Conservation (phyloP, 805 yeast genomes). For the Nakazawaea holstii region DNA sequence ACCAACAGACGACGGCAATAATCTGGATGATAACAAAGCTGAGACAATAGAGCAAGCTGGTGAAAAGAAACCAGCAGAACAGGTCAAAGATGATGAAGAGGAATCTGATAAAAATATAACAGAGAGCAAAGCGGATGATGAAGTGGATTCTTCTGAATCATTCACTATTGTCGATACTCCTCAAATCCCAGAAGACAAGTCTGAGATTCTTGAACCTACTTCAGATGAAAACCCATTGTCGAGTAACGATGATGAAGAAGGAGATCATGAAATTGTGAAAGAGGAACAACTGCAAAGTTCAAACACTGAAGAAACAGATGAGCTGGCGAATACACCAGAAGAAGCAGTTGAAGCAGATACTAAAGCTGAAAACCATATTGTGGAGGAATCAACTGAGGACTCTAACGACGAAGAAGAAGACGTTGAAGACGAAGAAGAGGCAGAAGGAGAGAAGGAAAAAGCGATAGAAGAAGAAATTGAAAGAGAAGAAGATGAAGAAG, state of each 20-base stretch:
- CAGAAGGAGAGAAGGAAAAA: not conserved
- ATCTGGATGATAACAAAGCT: not conserved
- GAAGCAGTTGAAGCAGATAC: no score
- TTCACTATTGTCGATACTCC: not conserved
- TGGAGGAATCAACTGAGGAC: not conserved
- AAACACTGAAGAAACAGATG: not conserved
- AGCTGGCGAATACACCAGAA: no score
- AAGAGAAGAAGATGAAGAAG: not conserved
- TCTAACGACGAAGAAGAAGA: not conserved
- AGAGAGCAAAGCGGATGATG: not conserved
- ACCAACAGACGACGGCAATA: not conserved
- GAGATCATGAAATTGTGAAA: not conserved
- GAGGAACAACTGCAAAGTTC: not conserved
- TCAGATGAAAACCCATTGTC: not conserved
- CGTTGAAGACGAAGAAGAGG: not conserved
- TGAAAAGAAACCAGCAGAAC: not conserved
- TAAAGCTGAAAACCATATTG: no score
- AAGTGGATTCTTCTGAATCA: not conserved
- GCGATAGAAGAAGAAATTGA: not conserved
- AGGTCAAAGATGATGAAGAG: slow-evolving; percentile 6
- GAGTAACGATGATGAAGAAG: not conserved
- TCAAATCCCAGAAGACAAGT: not conserved
- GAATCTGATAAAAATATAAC: slow-evolving; percentile 2
- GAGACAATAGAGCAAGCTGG: not conserved
- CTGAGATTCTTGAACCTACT: not conserved